Conservation (phyloP, 208 protist genomes). For the Acanthamoeba culbertsoni region DNA sequence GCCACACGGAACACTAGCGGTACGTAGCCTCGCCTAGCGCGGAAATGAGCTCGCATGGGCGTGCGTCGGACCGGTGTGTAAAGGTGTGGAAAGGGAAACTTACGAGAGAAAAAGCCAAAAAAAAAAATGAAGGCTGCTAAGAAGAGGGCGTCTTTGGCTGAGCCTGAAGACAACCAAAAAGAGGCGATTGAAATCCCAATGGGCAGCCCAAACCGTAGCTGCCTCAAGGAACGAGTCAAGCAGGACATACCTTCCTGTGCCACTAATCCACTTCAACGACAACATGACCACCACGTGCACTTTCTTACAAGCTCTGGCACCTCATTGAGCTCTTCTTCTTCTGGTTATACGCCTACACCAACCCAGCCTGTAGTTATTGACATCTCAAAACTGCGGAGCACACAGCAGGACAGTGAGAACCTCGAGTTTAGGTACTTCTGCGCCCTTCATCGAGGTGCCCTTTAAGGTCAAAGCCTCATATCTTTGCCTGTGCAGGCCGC, state of each 20-base stretch:
- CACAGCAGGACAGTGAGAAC: not conserved
- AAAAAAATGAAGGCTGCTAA: too few relatives aligned
- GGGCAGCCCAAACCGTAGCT: too few relatives aligned
- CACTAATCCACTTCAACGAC: not conserved
- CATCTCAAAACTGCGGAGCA: not conserved
- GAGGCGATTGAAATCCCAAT: too few relatives aligned
- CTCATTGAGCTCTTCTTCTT: not conserved
- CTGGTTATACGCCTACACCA: not conserved
- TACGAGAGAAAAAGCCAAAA: too few relatives aligned
- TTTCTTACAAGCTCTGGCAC: slow-evolving; percentile 12
- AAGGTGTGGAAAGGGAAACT: too few relatives aligned
- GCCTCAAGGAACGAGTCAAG: not conserved
- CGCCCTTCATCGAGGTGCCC: not conserved
- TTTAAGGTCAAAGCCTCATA: not conserved
- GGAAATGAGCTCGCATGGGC: too few relatives aligned
- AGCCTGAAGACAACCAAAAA: too few relatives aligned
- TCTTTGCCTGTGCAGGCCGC: not conserved
- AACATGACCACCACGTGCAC: not conserved
- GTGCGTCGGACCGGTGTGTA: too few relatives aligned
- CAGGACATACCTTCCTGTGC: not conserved
- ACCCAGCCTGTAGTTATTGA: not conserved
- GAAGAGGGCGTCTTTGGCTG: too few relatives aligned
- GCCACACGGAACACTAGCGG: too few relatives aligned
- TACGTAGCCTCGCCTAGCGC: too few relatives aligned
- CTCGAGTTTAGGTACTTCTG: not conserved